Base-by-base conservation (phyloP, 2,329 filamentous ascomycete species). In the Aphanocladium album region DNA sequence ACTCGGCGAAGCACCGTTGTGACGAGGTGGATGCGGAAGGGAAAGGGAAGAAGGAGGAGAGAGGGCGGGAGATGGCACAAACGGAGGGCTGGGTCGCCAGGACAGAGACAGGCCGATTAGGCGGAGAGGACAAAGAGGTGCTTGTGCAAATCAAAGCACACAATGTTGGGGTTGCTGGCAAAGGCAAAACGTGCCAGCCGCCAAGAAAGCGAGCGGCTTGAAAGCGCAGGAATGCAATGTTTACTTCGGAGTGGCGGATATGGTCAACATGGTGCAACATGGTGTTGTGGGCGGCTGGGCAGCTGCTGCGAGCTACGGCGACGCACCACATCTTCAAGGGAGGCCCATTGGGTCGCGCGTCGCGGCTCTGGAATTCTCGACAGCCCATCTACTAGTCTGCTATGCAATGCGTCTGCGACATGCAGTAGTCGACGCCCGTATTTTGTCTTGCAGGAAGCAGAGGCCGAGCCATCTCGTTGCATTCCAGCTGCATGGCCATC, bases 401-500 rank as follows among this genome's bases (percentile, higher is more conserved):
- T 53, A 21, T 12, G 21, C 23, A 51, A 49, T 58, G 21, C 35
- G 21, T 50, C 46, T 57, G 41, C 41, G 54, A 57, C 54, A 57
- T 53, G 37, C 19, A 46, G 57, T 60, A 50, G 43, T 55, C 4
- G 27, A 49, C 11, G 35, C 55, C 51, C 51, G 37, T 23, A 4
- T 37, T 19, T 62, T 64, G 41, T 51, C 49, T 60, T 17, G 46
- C 43, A 54, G 45, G 16, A 50, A 50, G 49, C 43, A 45, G 30
- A 60, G 60, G 60, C n/a, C 39, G 16, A 41, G 25, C 60, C 66
- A 66, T 69, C 56, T 62, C 56, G 63, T 63, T 66, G 64, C 69
- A 71, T 71, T 71, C 69, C 69, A 70, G 63, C 58, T 57, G 56
- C 37, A 51, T 33, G 25, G n/a, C 12, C 46, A 58, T 30, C 46